A percentile compares a stretch with the other conserved stretches of the same genome.
Conservation (phyloP, 1,139 yeast species). For the Wickerhamomyces sp. region DNA sequence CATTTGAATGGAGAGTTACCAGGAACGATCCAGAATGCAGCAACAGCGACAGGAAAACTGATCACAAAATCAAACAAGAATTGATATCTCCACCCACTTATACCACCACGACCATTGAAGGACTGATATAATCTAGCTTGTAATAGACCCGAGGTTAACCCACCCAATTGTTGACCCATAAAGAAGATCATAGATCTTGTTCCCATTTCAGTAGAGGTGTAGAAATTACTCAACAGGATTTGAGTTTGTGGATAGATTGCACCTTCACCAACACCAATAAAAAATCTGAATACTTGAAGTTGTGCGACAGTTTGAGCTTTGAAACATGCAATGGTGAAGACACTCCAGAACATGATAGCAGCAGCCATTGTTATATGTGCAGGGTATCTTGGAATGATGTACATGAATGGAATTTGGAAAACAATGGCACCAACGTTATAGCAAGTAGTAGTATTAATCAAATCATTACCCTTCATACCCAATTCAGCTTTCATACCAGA, state of each 20-base stretch:
- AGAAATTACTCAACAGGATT: conserved; percentile 63
- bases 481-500: conserved; percentile 55
- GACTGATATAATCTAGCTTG: conserved; percentile 49
- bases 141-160: conserved; percentile 52
- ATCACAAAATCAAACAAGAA: conserved; percentile 66
- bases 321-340: conserved; percentile 53
- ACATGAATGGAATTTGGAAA: conserved; percentile 47
- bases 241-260: conserved; percentile 62
- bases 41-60: conserved; percentile 48
- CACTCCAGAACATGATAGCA: conserved; percentile 62
- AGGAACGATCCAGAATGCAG: conserved; percentile 60
- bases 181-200: conserved; percentile 52
- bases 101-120: conserved; percentile 48
- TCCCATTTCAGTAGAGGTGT: conserved; percentile 51
- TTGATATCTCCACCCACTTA: conserved; percentile 75
- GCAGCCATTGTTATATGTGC: conserved; percentile 48
- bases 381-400: conserved; percentile 41
- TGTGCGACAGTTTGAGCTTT: conserved; percentile 37
- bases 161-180: conserved; percentile 53
- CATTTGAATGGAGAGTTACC: conserved; percentile 28
- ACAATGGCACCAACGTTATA: conserved; percentile 52
- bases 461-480: conserved; percentile 57
- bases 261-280: conserved; percentile 60
- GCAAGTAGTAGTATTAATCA: conserved; percentile 54
- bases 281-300: conserved; percentile 33